A percentile compares a stretch with the other conserved stretches of the same genome.
Evolutionary conservation across 108 stramenopile genomes (phyloP).

Genomic region (Hondaea fermentalgiana): DNA sequence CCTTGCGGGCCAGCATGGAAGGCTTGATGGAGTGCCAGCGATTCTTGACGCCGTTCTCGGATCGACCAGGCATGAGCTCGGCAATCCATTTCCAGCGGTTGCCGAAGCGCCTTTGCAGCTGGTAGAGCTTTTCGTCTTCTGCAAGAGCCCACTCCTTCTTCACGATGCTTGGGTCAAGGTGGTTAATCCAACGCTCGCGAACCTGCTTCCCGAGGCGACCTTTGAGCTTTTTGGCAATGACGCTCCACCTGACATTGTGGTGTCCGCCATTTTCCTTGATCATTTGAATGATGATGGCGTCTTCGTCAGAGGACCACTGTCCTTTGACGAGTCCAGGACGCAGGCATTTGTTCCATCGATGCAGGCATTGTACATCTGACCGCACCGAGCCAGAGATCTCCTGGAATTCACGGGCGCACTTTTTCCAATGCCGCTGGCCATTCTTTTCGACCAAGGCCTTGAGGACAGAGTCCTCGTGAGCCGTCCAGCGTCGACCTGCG

Average conservation of each 20-base stretch:
- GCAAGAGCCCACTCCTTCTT: conserved; percentile 86
- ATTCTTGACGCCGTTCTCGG: conserved; percentile 17
- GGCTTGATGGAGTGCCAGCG: conserved; percentile 17
- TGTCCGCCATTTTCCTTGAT: conserved; percentile 33
- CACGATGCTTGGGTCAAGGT: conserved; percentile 84
- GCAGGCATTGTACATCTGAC: conserved; percentile 21
- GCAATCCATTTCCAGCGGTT: conserved; percentile 91
- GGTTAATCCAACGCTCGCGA: conserved; percentile 96
- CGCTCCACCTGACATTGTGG: conserved; percentile 68
- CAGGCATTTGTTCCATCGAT: conserved; percentile 33
- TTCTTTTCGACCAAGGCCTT: conserved; percentile 54
- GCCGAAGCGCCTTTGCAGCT: conserved; percentile 66
- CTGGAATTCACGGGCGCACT: conserved; percentile 60
- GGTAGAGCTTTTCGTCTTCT: conserved; percentile 70
- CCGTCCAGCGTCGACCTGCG: conserved; percentile 69
- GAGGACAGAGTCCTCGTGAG: conserved; percentile 73
- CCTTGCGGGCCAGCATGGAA: background rate
- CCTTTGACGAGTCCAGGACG: conserved; percentile 47
- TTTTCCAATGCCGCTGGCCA: conserved; percentile 70
- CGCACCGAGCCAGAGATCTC: conserved; percentile 4
- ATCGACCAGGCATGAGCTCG: conserved; percentile 60
- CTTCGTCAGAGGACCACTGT: conserved; percentile 81
- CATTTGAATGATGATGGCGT: conserved; percentile 64
- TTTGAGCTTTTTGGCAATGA: conserved; percentile 79
- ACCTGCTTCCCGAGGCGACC: conserved; percentile 96